Base-by-base conservation (phyloP, 2,329 filamentous ascomycete genomes). In the Aspergillus fumigatiaffinis region DNA sequence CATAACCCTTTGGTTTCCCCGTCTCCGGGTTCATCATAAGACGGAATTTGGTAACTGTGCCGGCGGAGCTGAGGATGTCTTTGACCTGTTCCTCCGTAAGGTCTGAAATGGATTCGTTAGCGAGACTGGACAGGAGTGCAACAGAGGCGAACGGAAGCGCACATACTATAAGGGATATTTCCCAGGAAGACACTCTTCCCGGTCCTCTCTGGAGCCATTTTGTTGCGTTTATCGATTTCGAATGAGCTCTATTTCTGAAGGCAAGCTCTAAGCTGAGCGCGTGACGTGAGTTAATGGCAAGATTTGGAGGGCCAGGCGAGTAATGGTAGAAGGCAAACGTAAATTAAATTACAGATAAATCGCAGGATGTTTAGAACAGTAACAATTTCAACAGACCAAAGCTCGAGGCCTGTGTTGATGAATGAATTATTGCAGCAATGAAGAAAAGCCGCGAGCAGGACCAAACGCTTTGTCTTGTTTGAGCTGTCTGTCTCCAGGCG, bases 21-120 rank as follows among this genome's bases (percentile, higher is more conserved):
- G 92, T 97, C 70, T 97, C 93, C 53, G 92, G 89, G 78, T 97
- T 95, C 76, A 96, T 95, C 63, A 97, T 93, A 51, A 97, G 83
- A 53, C 93, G 87, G 73, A 97, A 97, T 72, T 90, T 93, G 58
- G 95, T 82, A 1, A 97, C 93, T 63, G 92, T 90, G 57, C 94
- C 94, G 53, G 90, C 92, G 63, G 89, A 89, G 71, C 87, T 90
- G 74, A 97, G 95, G 60, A 96, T 96, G 66, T 97, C 91, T 71
- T 88, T 89, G 68, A 99, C 96, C 73, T 96, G 90, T 73, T 97
- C 92, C 77, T 99, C 94, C 29, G 92, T 96, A 63, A 97, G 87
- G 62, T 93, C 92, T 96, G 68, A n/a, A 52, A 25, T 46, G 21
- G 50, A 42, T 71, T 61, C 72, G 68, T 25, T 44, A n/a, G 26